phyloP scores from a whole-genome alignment of 768 basidiomycete genomes.

The Hortiboletus flavorubellus region DNA sequence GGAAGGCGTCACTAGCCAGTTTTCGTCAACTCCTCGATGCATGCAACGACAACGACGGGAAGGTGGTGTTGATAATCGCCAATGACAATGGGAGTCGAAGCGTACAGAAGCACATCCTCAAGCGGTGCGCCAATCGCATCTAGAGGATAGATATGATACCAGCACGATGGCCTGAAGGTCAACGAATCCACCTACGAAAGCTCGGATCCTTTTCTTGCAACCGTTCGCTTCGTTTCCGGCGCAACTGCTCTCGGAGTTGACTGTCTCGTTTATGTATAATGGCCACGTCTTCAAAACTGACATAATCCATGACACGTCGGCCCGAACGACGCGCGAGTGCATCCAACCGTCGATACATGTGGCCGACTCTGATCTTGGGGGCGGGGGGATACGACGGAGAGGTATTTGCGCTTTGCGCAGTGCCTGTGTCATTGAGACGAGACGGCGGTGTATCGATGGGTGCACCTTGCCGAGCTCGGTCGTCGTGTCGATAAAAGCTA shows the following conservation, averaged over 20 bases:
- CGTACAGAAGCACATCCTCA: slow-evolving; percentile 31
- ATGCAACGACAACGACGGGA: slow-evolving; percentile 38
- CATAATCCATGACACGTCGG: slow-evolving; percentile 28
- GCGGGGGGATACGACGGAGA: slow-evolving; percentile 5
- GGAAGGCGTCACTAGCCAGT: slow-evolving; percentile 29
- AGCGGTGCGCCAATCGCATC: slow-evolving; percentile 38
- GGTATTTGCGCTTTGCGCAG: background rate
- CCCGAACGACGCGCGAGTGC: slow-evolving; percentile 19
- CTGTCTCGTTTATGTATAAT: slow-evolving; percentile 15
- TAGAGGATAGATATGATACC: slow-evolving; percentile 4
- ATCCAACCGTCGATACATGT: slow-evolving; percentile 28
- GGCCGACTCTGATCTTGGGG: slow-evolving; percentile 19
- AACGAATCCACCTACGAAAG: slow-evolving; percentile 24
- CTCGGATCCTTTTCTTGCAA: slow-evolving; percentile 20
- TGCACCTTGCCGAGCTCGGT: background rate
- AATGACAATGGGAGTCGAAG: slow-evolving; percentile 32
- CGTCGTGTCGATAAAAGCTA: slow-evolving; percentile 7
- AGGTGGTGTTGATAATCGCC: slow-evolving; percentile 38
- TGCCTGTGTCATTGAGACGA: background rate
- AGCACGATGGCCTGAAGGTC: background rate
- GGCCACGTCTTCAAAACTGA: slow-evolving; percentile 23
- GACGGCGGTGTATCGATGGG: background rate
- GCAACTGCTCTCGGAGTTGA: slow-evolving; percentile 25
- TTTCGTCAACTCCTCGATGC: slow-evolving; percentile 46
- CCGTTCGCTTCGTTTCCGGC: slow-evolving; percentile 15